Percentiles rank a stretch among this genome's conserved stretches.
These are phyloP conservation scores for Talaromyces sp. DNA, from an alignment of 2,329 filamentous ascomycete genomes.

Conservation along the genomic window DNA sequence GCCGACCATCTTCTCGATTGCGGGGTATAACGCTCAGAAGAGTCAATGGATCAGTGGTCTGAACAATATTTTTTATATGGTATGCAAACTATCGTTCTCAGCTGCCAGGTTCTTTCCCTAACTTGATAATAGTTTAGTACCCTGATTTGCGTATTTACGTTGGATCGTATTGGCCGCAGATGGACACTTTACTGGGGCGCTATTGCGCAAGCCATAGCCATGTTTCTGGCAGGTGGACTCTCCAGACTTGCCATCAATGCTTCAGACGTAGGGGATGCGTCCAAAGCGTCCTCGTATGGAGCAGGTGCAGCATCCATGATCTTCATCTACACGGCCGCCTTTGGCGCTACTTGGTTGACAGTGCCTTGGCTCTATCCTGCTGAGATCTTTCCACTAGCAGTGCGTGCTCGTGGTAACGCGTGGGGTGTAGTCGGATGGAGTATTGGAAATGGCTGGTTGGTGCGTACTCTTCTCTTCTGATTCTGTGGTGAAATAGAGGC, in stretches of 20 bases:
- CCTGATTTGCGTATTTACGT: constrained; percentile 63
- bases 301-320: constrained; percentile 66
- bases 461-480: constrained; percentile 25
- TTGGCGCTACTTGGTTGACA: constrained; percentile 56
- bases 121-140: constrained; percentile 51
- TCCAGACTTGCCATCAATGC: constrained; percentile 51
- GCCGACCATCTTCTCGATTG: constrained; percentile 59
- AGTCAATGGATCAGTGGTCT: constrained; percentile 60
- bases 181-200: constrained; percentile 67
- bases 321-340: constrained; percentile 62
- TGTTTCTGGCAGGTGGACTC: constrained; percentile 63
- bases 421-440: constrained; percentile 73
- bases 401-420: constrained; percentile 68
- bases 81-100: constrained; percentile 13
- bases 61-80: constrained; percentile 54
- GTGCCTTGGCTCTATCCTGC: constrained; percentile 63
- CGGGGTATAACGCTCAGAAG: constrained; percentile 58
- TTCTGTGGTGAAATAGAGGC: background rate
- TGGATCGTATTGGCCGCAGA: constrained; percentile 63
- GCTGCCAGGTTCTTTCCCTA: background rate
- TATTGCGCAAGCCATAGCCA: constrained; percentile 58
- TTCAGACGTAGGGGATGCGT: constrained; percentile 42
- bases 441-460: constrained; percentile 66
- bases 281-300: constrained; percentile 50
- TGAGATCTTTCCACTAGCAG: constrained; percentile 67